Conservation (phyloP, 202 grass and related monocot species). For the Musa balbisiana region DNA sequence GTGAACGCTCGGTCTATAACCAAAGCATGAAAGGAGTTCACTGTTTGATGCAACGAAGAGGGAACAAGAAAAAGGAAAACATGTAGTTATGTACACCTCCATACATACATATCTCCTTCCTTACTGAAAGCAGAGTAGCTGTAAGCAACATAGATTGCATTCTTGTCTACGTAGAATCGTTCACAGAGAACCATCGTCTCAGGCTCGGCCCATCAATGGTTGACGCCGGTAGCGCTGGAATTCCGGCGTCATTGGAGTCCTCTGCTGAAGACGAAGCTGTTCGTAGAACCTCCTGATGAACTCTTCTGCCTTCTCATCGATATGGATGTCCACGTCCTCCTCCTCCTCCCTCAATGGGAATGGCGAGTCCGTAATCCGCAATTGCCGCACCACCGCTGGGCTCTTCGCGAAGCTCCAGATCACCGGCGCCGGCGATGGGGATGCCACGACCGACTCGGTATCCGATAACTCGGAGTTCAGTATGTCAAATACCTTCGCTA, state of each 20-base stretch:
- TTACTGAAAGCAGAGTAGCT: too few species aligned
- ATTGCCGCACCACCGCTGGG: constrained; percentile 41
- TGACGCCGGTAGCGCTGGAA: constrained; percentile 7
- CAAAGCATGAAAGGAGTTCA: too few species aligned
- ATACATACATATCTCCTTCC: neutral
- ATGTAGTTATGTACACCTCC: too few species aligned
- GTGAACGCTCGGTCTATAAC: too few species aligned
- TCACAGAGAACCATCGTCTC: neutral
- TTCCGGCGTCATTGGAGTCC: constrained; percentile 44
- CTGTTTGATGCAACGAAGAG: too few species aligned
- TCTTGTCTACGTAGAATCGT: constrained; percentile 24
- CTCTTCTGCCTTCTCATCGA: constrained; percentile 42
- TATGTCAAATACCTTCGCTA: constrained; percentile 60
- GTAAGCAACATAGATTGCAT: neutral
- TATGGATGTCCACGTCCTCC: constrained; percentile 29
- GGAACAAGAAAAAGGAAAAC: too few species aligned
- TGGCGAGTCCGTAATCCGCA: constrained; percentile 84
- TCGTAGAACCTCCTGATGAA: constrained; percentile 77
- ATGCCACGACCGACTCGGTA: constrained; percentile 11
- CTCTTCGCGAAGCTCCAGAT: constrained; percentile 45
- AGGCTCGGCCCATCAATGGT: constrained; percentile 25
- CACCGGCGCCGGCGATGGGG: constrained; percentile 52
- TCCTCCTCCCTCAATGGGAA: constrained; percentile 49
- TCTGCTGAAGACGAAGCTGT: constrained; percentile 59
- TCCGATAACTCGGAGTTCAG: constrained; percentile 34